phyloP scores from a whole-genome alignment of 2,329 filamentous ascomycete genomes.

The Botrytis byssoidea region DNA sequence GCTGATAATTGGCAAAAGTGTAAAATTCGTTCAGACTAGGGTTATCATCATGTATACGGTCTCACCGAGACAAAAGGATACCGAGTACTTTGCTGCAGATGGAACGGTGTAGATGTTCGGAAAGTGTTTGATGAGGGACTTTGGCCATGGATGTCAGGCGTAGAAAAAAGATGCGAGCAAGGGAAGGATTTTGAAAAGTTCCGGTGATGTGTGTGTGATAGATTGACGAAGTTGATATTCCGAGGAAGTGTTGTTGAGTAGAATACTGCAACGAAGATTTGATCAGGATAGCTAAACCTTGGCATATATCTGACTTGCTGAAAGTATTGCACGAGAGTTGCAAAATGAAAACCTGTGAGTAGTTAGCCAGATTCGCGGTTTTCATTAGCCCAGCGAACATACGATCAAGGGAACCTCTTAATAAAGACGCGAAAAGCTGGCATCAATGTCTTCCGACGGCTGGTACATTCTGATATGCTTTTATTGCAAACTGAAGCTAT shows the following conservation, averaged over 20 bases:
- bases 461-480: not conserved
- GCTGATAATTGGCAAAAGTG: not conserved
- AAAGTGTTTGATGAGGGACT: not conserved
- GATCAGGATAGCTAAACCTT: not conserved
- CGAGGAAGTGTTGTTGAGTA: not conserved
- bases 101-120: not conserved
- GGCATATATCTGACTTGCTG: not conserved
- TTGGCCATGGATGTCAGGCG: not conserved
- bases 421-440: not conserved
- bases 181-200: not conserved
- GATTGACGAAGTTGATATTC: not conserved
- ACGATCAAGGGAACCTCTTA: not conserved
- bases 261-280: not conserved
- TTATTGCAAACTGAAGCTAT: not conserved
- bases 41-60: accelerated
- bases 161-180: not conserved
- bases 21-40: not conserved
- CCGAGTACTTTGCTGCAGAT: not conserved
- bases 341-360: not conserved
- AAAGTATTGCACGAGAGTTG: not conserved
- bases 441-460: not conserved
- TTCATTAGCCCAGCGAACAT: not conserved
- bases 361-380: not conserved
- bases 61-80: not conserved
- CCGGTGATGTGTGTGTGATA: accelerated